A percentile compares a stretch with the other conserved stretches of the same genome.
Evolutionary conservation across 345 rosid genomes (phyloP).

Genomic region (Brassica napus): DNA sequence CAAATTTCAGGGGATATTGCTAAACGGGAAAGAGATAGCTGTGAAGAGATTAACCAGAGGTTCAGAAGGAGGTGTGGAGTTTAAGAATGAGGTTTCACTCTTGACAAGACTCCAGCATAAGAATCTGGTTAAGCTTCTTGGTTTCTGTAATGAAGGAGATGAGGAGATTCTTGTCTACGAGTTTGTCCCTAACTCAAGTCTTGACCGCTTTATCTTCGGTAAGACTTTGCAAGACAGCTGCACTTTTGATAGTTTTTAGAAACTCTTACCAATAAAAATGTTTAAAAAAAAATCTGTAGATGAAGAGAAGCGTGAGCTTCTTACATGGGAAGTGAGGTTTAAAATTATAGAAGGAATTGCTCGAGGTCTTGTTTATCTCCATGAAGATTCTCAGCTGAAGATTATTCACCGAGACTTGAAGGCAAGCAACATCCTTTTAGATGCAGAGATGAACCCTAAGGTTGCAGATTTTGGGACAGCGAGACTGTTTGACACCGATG

Average conservation of each 20-base stretch:
- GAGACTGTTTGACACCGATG: slow-evolving; percentile 32
- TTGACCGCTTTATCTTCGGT: slow-evolving; percentile 54
- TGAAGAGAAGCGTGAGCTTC: slow-evolving; percentile 14
- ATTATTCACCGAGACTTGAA: slow-evolving; percentile 42
- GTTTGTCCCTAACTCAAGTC: slow-evolving; percentile 50
- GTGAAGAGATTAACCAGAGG: background rate
- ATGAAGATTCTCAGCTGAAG: slow-evolving; percentile 37
- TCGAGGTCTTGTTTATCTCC: slow-evolving; percentile 42
- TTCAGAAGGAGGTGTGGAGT: slow-evolving; percentile 56
- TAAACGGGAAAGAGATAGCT: background rate
- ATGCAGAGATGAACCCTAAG: slow-evolving; percentile 38
- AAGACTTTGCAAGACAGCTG: background rate
- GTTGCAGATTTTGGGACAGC: slow-evolving; percentile 48
- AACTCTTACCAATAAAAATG: background rate
- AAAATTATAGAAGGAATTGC: slow-evolving; percentile 42
- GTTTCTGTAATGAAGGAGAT: slow-evolving; percentile 47
- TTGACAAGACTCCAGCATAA: slow-evolving; percentile 60
- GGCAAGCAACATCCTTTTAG: slow-evolving; percentile 38
- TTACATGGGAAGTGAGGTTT: slow-evolving; percentile 32
- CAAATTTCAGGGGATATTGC: background rate
- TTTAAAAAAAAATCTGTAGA: slow-evolving; percentile 10
- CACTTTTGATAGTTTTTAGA: background rate
- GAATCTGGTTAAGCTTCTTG: slow-evolving; percentile 59
- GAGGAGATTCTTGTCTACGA: slow-evolving; percentile 59
- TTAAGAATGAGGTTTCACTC: slow-evolving; percentile 51